Percentiles rank a stretch among this genome's conserved stretches.
Conservation (phyloP, 148 eudicot genomes). For the Chenopodium berlandieri region DNA sequence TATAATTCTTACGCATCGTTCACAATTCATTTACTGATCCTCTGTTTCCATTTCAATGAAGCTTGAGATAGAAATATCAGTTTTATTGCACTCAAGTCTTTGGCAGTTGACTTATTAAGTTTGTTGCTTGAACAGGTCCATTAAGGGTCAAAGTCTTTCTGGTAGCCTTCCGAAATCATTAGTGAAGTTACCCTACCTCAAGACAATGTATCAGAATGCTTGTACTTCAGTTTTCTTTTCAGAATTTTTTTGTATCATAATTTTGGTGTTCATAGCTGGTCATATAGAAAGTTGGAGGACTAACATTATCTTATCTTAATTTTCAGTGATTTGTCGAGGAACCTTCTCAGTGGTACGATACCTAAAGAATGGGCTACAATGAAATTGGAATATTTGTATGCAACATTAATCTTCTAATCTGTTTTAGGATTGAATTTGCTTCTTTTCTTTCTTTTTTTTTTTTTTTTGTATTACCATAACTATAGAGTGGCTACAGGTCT, state of each 20-base stretch:
- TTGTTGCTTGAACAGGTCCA: slow-evolving; percentile 26
- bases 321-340: slow-evolving; percentile 38
- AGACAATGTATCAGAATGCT: slow-evolving; percentile 25
- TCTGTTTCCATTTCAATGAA: not conserved
- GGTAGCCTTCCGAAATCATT: slow-evolving; percentile 41
- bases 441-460: not conserved
- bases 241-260: not conserved
- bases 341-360: slow-evolving; percentile 39
- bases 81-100: not conserved
- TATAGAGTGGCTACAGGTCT: slow-evolving; percentile 21
- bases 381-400: slow-evolving; percentile 37
- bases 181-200: slow-evolving; percentile 30
- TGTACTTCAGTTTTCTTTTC: not conserved
- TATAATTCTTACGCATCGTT: not conserved
- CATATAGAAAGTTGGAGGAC: not conserved
- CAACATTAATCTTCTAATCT: not conserved
- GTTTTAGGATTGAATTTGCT: not conserved
- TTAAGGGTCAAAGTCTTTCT: slow-evolving; percentile 42
- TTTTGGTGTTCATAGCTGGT: not conserved
- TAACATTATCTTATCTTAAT: slow-evolving; percentile 16
- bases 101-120: not conserved
- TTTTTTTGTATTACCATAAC: not conserved
- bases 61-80: not conserved
- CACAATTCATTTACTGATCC: not conserved
- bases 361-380: slow-evolving; percentile 40